A percentile compares a stretch with the other conserved stretches of the same genome.
Evolutionary conservation across 2,329 filamentous ascomycete species (phyloP).

Genomic region (Colletotrichum chrysophilum): DNA sequence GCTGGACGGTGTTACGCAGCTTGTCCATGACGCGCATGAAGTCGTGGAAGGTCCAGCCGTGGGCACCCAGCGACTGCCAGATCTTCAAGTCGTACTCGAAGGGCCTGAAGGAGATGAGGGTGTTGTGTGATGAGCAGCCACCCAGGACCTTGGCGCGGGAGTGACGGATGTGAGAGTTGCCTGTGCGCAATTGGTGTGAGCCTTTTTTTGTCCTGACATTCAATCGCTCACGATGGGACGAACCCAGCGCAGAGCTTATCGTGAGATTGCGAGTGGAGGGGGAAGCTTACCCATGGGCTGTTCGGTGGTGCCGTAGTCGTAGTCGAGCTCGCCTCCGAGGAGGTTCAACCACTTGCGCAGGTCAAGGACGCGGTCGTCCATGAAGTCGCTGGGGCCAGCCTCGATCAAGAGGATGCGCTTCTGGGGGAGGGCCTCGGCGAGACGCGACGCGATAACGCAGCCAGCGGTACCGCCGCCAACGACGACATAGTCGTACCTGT

Average conservation of each 20-base stretch:
- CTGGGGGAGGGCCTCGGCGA: constrained; percentile 83
- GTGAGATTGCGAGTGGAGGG: not conserved
- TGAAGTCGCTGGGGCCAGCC: constrained; percentile 87
- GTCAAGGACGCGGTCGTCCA: constrained; percentile 85
- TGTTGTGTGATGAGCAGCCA: constrained; percentile 94
- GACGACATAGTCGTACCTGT: constrained; percentile 83
- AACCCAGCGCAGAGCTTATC: not conserved
- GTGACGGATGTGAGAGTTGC: constrained; percentile 91
- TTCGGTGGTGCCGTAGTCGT: constrained; percentile 88
- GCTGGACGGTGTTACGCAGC: constrained; percentile 88
- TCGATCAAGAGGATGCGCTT: constrained; percentile 85
- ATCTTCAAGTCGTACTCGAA: constrained; percentile 87
- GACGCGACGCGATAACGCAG: constrained; percentile 80
- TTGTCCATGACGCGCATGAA: constrained; percentile 84
- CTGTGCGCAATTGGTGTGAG: constrained; percentile 40
- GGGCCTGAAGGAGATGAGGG: constrained; percentile 88
- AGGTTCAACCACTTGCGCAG: constrained; percentile 87
- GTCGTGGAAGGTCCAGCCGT: constrained; percentile 85
- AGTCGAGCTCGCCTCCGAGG: constrained; percentile 87
- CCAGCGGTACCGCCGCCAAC: constrained; percentile 87
- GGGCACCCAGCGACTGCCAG: constrained; percentile 83
- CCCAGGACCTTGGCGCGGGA: constrained; percentile 91
- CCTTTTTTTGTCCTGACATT: not conserved
- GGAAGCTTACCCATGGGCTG: constrained; percentile 72
- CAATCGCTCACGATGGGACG: not conserved